Conservation (phyloP, 768 basidiomycete genomes). For the Boletus reticuloceps region DNA sequence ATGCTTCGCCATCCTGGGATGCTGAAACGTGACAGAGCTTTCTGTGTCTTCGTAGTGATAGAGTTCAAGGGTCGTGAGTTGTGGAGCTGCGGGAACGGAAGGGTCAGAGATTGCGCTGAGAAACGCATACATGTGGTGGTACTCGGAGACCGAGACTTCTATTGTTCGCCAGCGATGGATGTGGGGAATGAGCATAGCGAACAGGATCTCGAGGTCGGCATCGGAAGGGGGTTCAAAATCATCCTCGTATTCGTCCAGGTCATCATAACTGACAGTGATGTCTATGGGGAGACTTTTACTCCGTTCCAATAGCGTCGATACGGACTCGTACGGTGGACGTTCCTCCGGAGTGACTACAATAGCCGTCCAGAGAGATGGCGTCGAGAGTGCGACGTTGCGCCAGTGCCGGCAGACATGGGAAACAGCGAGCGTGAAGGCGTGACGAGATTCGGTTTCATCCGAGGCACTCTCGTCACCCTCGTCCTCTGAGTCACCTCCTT, state of each 20-base stretch:
- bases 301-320: constrained; percentile 47
- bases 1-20: constrained; percentile 4
- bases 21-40: constrained; percentile 14
- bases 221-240: constrained; percentile 9
- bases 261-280: constrained; percentile 39
- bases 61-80: constrained; percentile 52
- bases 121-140: constrained; percentile 43
- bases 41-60: constrained; percentile 45
- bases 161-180: constrained; percentile 52
- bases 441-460: no score
- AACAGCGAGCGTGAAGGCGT: constrained; percentile 10
- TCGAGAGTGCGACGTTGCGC: constrained; percentile 52
- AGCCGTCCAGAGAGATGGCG: constrained; percentile 56
- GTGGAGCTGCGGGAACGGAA: constrained; percentile 44
- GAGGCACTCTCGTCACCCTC: no score
- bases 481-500: no score
- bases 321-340: constrained; percentile 42
- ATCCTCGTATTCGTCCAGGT: constrained; percentile 18
- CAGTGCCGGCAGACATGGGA: constrained; percentile 46
- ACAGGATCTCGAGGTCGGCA: constrained; percentile 25
- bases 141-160: constrained; percentile 44
- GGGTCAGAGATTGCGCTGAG: constrained; percentile 40
- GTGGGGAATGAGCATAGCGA: constrained; percentile 47
- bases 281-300: constrained; percentile 53
- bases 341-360: constrained; percentile 29